Base-by-base conservation (phyloP, 345 rosid species). In the Mallotus nudiflorus region DNA sequence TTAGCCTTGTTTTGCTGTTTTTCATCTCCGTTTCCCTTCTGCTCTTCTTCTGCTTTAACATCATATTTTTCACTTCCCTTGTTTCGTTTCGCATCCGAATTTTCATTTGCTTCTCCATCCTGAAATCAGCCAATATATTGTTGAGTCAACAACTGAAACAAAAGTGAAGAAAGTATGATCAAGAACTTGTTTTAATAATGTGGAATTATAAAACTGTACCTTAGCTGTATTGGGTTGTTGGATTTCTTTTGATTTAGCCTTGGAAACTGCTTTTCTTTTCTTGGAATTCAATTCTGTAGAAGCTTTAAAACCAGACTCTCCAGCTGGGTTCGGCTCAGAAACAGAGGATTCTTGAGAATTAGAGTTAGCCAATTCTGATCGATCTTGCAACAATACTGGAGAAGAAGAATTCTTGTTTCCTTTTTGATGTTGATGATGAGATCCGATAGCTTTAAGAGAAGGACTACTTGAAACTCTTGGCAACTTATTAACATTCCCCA, bases 401-500 rank as follows among this genome's bases (percentile, higher is more conserved):
- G 46, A 12, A 52, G 24, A n/a, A 18, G 81, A 66, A 52, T 42
- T 67, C 54, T 67, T 79, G 71, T 64, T 73, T 18, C 75, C 75
- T 35, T 64, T 60, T 42, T 65, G 37, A 33, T 33, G 37, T 42
- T 65, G 37, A 33, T 33, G 37, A 33, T 33, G 86, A 69, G 82
- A 80, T 71, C 77, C 81, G 16, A 67, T 11, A 13, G 77, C 81
- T 60, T 83, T 77, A 25, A 89, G 78, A 28, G 87, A 76, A 16
- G 93, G 89, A 49, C 78, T 89, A 62, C 91, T 93, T 2, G 86
- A 82, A 63, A 90, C 87, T 69, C 97, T 88, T 20, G 85, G 9
- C 62, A 89, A 27, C 33, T 78, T 42, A 42, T 42, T 87, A 63
- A 66, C 84, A 65, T 80, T 85, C 16, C 60, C 69, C 51, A 73